Percentiles rank a stretch among this genome's conserved stretches.
Evolutionary conservation across 345 rosid species (phyloP).

Genomic region (Trapa bicornis): DNA sequence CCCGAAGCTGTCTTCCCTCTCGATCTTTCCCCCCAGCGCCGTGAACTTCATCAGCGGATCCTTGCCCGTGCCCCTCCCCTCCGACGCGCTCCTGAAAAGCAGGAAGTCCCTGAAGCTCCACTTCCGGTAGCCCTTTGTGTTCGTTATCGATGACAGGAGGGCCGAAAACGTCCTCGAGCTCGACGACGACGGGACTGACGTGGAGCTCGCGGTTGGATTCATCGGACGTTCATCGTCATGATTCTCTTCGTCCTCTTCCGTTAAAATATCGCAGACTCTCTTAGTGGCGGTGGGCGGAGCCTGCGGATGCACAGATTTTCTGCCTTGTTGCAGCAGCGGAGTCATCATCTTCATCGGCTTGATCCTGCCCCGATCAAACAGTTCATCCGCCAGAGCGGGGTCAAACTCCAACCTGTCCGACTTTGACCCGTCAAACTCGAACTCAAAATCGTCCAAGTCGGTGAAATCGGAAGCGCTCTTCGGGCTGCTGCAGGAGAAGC

Average conservation of each 20-base stretch:
- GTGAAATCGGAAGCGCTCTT: not conserved
- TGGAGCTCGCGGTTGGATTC: not conserved
- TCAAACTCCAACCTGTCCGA: not conserved
- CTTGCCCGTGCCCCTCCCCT: conserved; percentile 14
- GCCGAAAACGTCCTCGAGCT: conserved; percentile 6
- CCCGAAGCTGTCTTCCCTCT: not conserved
- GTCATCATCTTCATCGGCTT: conserved; percentile 21
- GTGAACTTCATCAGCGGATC: conserved; percentile 12
- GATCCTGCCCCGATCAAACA: conserved; percentile 37
- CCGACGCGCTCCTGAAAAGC: conserved; percentile 15
- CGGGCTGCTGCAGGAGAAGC: too few relatives aligned
- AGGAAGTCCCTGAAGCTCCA: conserved; percentile 18
- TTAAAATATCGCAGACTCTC: conserved; percentile 7
- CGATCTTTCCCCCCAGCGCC: conserved; percentile 7
- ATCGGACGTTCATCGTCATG: not conserved
- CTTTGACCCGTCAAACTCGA: conserved; percentile 17
- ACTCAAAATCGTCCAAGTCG: conserved; percentile 10
- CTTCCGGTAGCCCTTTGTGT: conserved; percentile 1
- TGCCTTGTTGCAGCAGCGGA: not conserved
- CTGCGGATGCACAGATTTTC: conserved; percentile 2
- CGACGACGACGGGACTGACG: not conserved
- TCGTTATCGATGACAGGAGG: conserved; percentile 6
- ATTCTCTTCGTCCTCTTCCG: conserved; percentile 10
- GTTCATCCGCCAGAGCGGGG: conserved; percentile 35
- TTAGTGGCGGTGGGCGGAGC: conserved; percentile 1